These are phyloP conservation scores for Castanea sativa DNA, from an alignment of 306 rosid species.

Conservation along the genomic window DNA sequence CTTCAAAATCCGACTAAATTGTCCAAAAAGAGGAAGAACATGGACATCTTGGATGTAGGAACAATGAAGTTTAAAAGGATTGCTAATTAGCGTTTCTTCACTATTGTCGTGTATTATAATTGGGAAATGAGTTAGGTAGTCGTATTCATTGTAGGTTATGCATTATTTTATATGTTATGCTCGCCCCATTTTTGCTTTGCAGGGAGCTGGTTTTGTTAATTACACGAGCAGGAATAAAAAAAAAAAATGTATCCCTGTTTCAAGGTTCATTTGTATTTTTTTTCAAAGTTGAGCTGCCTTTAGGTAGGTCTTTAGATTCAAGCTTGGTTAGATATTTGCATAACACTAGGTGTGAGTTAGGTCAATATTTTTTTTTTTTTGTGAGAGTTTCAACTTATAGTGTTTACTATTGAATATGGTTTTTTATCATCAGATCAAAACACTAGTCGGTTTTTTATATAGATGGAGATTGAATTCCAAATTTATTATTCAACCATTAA, in stretches of 20 bases:
- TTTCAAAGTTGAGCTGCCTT: too few relatives aligned
- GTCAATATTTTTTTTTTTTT: too few relatives aligned
- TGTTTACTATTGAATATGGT: accelerated
- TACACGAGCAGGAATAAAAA: background rate
- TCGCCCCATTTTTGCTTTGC: background rate
- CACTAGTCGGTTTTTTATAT: too few relatives aligned
- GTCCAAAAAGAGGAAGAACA: slow-evolving; percentile 73
- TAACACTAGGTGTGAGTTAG: too few relatives aligned
- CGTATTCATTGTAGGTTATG: background rate
- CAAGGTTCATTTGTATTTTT: too few relatives aligned
- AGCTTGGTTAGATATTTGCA: too few relatives aligned
- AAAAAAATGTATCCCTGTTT: too few relatives aligned
- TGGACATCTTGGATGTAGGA: slow-evolving; percentile 50
- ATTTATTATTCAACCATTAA: too few relatives aligned
- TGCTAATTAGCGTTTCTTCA: slow-evolving; percentile 22
- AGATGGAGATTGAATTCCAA: accelerated
- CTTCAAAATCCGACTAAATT: slow-evolving; percentile 38
- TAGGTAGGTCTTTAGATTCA: too few relatives aligned
- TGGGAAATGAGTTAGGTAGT: background rate
- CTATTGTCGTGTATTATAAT: background rate
- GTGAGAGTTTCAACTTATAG: accelerated
- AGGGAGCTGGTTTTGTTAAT: background rate
- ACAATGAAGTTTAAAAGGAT: slow-evolving; percentile 49
- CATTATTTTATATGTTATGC: background rate
- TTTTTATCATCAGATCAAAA: too few relatives aligned